Conservation (phyloP, 768 basidiomycete species). For the Russula brevipes region DNA sequence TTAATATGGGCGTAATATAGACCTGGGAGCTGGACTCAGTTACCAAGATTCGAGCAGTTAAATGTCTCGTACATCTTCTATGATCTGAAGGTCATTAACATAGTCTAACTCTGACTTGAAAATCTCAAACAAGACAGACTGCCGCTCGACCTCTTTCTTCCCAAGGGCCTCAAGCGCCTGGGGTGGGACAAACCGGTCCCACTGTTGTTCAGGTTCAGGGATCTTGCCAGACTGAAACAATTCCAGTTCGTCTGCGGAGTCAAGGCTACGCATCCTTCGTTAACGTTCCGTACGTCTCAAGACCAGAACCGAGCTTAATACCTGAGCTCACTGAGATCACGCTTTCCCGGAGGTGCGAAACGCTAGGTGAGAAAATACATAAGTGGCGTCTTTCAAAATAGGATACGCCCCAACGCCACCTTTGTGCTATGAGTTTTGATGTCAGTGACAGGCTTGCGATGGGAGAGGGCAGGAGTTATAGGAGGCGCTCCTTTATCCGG, state of each 20-base stretch:
- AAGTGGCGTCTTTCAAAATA: not conserved
- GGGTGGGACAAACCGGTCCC: conserved; percentile 74
- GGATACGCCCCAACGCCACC: conserved; percentile 9
- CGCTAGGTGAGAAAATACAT: not conserved
- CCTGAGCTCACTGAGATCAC: conserved; percentile 27
- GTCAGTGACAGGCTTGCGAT: conserved; percentile 8
- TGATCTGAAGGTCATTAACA: conserved; percentile 68
- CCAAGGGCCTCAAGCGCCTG: conserved; percentile 66
- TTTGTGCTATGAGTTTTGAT: not conserved
- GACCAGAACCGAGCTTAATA: not conserved
- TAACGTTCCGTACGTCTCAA: not conserved
- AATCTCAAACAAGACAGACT: conserved; percentile 83
- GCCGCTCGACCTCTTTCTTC: conserved; percentile 74
- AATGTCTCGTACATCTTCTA: conserved; percentile 51
- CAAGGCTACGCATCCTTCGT: conserved; percentile 38
- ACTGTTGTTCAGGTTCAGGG: conserved; percentile 67
- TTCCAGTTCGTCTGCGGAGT: conserved; percentile 56
- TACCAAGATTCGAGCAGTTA: not conserved
- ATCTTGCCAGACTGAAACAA: conserved; percentile 66
- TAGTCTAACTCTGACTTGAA: conserved; percentile 89
- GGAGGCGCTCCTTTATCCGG: not conserved
- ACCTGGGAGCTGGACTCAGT: conserved; percentile 40
- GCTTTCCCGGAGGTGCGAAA: conserved; percentile 25
- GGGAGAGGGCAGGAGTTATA: not conserved
- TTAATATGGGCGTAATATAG: conserved; percentile 62